Base-by-base conservation (phyloP, 495 filamentous ascomycete genomes). In the Xylaria venustula region DNA sequence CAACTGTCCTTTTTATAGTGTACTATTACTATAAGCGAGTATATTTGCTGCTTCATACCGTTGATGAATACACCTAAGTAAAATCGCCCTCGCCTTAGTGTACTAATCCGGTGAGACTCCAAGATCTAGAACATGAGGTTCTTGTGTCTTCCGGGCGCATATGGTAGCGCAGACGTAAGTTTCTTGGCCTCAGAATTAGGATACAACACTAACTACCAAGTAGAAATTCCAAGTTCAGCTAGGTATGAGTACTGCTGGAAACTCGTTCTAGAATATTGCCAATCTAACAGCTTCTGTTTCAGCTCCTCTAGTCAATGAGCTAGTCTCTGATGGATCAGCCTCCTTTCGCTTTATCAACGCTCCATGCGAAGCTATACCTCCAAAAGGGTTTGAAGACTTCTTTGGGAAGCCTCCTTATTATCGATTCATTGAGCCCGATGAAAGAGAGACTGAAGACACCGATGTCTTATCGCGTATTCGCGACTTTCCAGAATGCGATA, bases 201-300 rank as follows among this genome's bases (percentile, higher is more conserved):
- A 15, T 50, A 28, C 2, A 36, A 28, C 44, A 44, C 67, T 76
- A 51, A 75, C 67, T 47, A 22, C n/a, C 9, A 4, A 12, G 47
- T 49, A 82, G 79, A 82, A 82, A 75, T 82, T 81, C 65, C 73
- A 79, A 58, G 79, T 81, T 28, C 79, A 82, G 64, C 63, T 82
- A 57, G 77, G 78, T 81, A 73, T 42, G 62, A 51, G 19, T 23
- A 7, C 30, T 54, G 44, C 45, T 59, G 45, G 47, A 61, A 45
- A 26, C 5, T 32, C 4, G 8, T n/a, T n/a, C 15, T 59, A 4
- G 1, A 7, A 36, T 34, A 34, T 5, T 5, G 30, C n/a, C 22
- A 12, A 6, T 15, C 58, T 61, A n/a, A 61, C 50, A 37, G n/a
- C n/a, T 5, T 19, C n/a, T 20, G 19, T 44, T n/a, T 19, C 58